Conservation (phyloP, 2,329 filamentous ascomycete genomes). For the Colletotrichum spinosum region DNA sequence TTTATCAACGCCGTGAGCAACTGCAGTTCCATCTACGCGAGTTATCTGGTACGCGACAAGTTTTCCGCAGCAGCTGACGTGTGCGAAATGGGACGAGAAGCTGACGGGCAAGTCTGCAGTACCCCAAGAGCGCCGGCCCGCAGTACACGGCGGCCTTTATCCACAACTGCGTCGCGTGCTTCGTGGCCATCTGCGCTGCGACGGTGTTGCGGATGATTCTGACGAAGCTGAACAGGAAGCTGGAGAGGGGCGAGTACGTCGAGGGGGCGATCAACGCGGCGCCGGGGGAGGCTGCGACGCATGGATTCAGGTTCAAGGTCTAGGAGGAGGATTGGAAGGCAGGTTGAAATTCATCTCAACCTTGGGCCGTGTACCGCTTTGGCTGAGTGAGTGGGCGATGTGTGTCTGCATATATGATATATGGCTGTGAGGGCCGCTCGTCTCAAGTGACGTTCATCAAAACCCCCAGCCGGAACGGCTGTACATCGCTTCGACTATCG, state of each 20-base stretch:
- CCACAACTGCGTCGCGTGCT: slow-evolving; percentile 75
- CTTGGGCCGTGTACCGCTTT: neutral
- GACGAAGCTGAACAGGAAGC: slow-evolving; percentile 73
- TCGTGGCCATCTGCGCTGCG: slow-evolving; percentile 73
- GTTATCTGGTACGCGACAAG: slow-evolving; percentile 59
- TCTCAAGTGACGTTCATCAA: no score
- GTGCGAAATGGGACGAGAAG: no score
- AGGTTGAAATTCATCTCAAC: no score
- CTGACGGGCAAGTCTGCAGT: slow-evolving; percentile 47
- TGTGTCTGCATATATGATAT: neutral
- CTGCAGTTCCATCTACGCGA: slow-evolving; percentile 69
- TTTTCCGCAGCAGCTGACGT: no score
- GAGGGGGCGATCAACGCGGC: slow-evolving; percentile 67
- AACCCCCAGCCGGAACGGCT: no score
- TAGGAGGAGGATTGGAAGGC: slow-evolving; percentile 42
- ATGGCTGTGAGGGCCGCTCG: no score
- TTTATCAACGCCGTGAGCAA: slow-evolving; percentile 76
- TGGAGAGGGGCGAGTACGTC: slow-evolving; percentile 72
- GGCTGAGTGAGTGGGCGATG: neutral
- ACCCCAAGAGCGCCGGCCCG: slow-evolving; percentile 61
- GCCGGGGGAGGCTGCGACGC: slow-evolving; percentile 66
- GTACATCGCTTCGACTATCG: no score
- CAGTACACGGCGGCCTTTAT: slow-evolving; percentile 69
- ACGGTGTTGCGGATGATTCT: slow-evolving; percentile 73
- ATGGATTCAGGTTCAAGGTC: slow-evolving; percentile 76